Base-by-base conservation (phyloP, 805 yeast genomes). In the Candida yuanshanica region DNA sequence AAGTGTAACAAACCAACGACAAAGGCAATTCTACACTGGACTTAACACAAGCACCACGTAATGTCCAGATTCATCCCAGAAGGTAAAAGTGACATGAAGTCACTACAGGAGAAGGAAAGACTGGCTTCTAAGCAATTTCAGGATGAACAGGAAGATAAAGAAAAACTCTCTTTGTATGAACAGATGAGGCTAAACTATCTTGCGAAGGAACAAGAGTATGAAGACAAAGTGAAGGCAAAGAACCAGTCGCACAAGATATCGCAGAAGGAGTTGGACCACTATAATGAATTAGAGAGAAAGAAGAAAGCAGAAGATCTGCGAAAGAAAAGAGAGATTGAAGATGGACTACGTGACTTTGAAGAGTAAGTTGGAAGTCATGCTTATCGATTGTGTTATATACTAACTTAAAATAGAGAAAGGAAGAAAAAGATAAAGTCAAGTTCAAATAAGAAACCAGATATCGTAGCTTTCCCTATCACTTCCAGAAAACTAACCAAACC, bases 11-110 rank as follows among this genome's bases (percentile, higher is more conserved):
- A n/a, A n/a, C n/a, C n/a, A n/a, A n/a, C n/a, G n/a, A n/a, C n/a
- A n/a, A n/a, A n/a, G n/a, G n/a, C n/a, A n/a, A n/a, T n/a, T n/a
- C n/a, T n/a, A n/a, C n/a, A n/a, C n/a, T n/a, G n/a, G n/a, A n/a
- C n/a, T n/a, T n/a, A n/a, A n/a, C n/a, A n/a, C n/a, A n/a, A n/a
- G n/a, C n/a, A n/a, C n/a, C 8, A 17, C 14, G 23, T 16, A 4
- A 56, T 56, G 61, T 56, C 61, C 1, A 44, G 61, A 11, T 56
- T 56, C 36, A 41, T 56, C 9, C 52, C 59, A 12, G 59, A 44
- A 16, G 61, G 61, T 9, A 33, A 51, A 35, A 49, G 58, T 38
- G 59, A 56, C 26, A 35, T 55, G 27, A 38, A 43, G 11, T 43
- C 51, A 0, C 50, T 47, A 3, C 44, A 53, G 23, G 33, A 29